Base-by-base conservation (phyloP, 805 yeast genomes). In the Kodamaea jinghongensis region DNA sequence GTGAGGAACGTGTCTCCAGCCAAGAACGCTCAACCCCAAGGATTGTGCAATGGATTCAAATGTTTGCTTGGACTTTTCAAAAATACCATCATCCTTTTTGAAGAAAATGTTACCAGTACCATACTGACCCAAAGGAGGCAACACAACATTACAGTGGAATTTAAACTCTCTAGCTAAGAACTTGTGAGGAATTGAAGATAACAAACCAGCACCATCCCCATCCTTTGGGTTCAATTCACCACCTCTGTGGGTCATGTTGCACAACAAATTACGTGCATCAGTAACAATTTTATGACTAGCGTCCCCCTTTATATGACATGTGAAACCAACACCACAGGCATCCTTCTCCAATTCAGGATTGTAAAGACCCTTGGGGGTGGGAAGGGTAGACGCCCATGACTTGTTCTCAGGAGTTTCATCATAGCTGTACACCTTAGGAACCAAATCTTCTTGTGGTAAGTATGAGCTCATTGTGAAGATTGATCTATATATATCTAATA, bases 171-270 rank as follows among this genome's bases (percentile, higher is more conserved):
- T 79, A 44, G 66, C 65, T 74, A 91, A 79, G 62, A 93, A 87
- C 49, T 78, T 81, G 67, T 90, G 96, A 26, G 97, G 96, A 47
- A 91, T 80, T 22, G 96, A 84, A 36, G 93, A 79, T 78, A 91
- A 79, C 46, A 91, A 88, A 63, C 99, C 99, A 17, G 99, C 99
- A 66, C 99, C 99, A 61, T 91, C 99, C 65, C 99, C 99, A 61
- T 91, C 96, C 55, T 89, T 80, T 15, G 97, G 95, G 58, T 90
- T 96, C 44, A 96, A 95, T 45, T 90, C 96, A 29, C 98, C 98
- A 60, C 99, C 99, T 70, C 99, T 81, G 65, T 91, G 99, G 46
- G 97, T 86, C 99, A 91, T 93, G 69, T 93, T 91, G 71, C 98
- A 90, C 40, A 91, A 79, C 55, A 91, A 70, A 58, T 78, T 79